Evolutionary conservation across 208 protist genomes (phyloP).

Genomic region (Porcisia deanei): DNA sequence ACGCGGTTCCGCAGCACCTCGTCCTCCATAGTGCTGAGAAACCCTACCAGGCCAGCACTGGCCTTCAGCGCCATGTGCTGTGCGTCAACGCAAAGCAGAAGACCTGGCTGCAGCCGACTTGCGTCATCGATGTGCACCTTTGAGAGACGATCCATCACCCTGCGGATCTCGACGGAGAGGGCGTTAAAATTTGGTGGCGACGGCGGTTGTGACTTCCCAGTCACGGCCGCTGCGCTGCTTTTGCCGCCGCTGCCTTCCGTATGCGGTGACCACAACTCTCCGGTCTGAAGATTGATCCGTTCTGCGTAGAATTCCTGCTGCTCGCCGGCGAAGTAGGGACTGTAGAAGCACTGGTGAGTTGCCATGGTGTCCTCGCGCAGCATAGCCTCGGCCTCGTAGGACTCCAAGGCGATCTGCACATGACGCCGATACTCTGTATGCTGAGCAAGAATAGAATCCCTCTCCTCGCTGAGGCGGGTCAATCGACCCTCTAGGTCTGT

Average conservation of each 20-base stretch:
- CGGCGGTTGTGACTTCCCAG: neutral
- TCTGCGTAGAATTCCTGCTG: conserved; percentile 22
- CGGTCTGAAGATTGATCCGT: conserved; percentile 30
- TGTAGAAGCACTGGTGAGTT: conserved; percentile 55
- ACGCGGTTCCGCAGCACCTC: conserved; percentile 35
- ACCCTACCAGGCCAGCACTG: conserved; percentile 41
- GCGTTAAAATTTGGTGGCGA: conserved; percentile 28
- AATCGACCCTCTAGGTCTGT: conserved; percentile 65
- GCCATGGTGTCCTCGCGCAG: conserved; percentile 50
- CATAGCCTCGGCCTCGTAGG: conserved; percentile 32
- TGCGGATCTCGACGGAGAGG: conserved; percentile 35
- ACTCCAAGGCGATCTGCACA: conserved; percentile 64
- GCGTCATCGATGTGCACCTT: conserved; percentile 51
- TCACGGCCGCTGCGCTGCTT: neutral
- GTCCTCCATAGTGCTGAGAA: conserved; percentile 58
- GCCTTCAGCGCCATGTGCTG: conserved; percentile 35
- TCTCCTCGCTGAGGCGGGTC: conserved; percentile 50
- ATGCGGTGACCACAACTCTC: conserved; percentile 1
- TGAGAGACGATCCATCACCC: conserved; percentile 32
- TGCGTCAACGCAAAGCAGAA: conserved; percentile 39
- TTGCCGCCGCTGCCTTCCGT: neutral
- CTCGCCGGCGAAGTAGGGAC: conserved; percentile 43
- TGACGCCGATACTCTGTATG: conserved; percentile 79
- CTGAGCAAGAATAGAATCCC: conserved; percentile 64
- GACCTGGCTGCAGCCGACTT: conserved; percentile 32